Conservation (phyloP, 78 protist species). For the Isochrysis galbana region DNA sequence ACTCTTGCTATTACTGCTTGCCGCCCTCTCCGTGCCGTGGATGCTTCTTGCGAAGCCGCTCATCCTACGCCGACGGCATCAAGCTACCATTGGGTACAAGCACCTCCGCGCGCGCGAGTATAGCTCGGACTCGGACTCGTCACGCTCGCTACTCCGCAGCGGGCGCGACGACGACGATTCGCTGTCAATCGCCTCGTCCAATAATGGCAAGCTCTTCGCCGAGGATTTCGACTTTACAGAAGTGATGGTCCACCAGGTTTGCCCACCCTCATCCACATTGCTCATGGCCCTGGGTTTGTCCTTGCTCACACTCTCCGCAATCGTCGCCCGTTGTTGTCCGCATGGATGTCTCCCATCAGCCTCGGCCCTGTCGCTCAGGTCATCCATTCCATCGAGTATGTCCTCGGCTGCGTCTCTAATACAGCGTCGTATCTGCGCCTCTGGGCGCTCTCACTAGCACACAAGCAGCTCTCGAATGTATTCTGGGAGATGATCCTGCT, state of each 20-base stretch:
- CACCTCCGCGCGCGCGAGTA: not conserved
- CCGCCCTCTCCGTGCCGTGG: constrained; percentile 74
- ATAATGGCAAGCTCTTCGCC: not conserved
- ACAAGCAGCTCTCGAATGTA: constrained; percentile 51
- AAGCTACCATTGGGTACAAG: not conserved
- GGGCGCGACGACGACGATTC: not conserved
- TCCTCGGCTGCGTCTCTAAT: constrained; percentile 96
- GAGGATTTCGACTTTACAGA: not conserved
- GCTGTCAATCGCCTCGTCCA: not conserved
- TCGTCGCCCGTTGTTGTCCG: too few relatives aligned
- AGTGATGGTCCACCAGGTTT: constrained; percentile 4
- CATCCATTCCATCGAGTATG: constrained; percentile 99
- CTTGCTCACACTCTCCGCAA: too few relatives aligned
- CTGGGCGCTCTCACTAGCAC: constrained; percentile 99
- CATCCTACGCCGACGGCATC: not conserved
- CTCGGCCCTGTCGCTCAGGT: too few relatives aligned
- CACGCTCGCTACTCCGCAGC: not conserved
- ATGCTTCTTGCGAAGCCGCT: constrained; percentile 85
- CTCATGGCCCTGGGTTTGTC: too few relatives aligned
- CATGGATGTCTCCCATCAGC: too few relatives aligned
- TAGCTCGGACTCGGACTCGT: not conserved
- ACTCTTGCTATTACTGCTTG: constrained; percentile 52
- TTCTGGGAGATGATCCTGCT: not conserved
- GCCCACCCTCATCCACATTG: constrained; percentile 37
- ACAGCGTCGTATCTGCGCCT: constrained; percentile 99